Evolutionary conservation across 2,329 filamentous ascomycete genomes (phyloP), one percentile per base, ranked within the genome.

Genomic region (Aspergillus caelatus): DNA sequence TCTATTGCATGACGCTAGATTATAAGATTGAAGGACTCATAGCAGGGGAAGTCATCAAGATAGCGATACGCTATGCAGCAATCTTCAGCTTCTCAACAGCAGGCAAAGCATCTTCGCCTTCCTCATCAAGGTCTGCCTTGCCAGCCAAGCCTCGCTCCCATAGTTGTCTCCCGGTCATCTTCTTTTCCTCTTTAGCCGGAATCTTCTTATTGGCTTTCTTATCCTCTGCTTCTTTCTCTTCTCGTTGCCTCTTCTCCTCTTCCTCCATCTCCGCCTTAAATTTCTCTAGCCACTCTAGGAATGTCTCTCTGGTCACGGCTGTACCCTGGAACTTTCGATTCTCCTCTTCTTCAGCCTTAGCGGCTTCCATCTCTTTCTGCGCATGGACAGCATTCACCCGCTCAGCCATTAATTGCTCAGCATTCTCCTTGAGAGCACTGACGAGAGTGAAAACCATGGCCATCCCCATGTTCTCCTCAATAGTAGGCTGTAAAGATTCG

Each of bases 281-380:
- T 11, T 78, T 86, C 45, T 89, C 89, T 61, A 92, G 85, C 95
- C 95, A 99, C 69, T 86, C 87, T 69, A 91, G 75, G 74, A 98
- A 99, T 0, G 88, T 89, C 81, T 97, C 93, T 26, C 88, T 84
- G n/a, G 89, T 98, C 23, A 99, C 95, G 36, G 88, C 85, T 41
- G 92, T 92, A 62, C 95, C 95, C 76, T 96, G 91, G 78, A 99
- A 99, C 80, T 97, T 98, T 72, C 90, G 88, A 77, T 99, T 99
- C 83, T 99, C 95, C 77, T 95, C 93, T 66, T 91, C 89, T 80
- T 99, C 95, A 1, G 73, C 84, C 72, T 87, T 85, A 9, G 85
- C 85, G 1, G 83, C 78, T 65, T 83, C 85, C 57, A 82, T 74
- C 56, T 88, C 86, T 57, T 79, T 80, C 57, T 80, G 71, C 1